A percentile compares a stretch with the other conserved stretches of the same genome.
phyloP scores from a whole-genome alignment of 495 filamentous ascomycete species.

The Penicillium manginii region DNA sequence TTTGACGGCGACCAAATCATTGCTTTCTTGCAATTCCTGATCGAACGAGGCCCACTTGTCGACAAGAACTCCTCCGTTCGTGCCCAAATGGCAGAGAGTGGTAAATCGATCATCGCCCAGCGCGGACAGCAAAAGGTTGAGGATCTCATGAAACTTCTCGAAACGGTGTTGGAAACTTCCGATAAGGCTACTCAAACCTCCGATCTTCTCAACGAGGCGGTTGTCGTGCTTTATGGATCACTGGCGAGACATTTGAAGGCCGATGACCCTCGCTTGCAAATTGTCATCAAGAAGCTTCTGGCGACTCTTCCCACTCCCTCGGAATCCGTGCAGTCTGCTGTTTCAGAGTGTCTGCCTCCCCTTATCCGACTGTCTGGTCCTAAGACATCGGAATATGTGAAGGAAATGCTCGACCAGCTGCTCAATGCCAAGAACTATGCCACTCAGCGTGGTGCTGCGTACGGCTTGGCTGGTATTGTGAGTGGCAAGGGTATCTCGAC shows the following conservation, averaged over 20 bases:
- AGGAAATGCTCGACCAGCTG: conserved; percentile 77
- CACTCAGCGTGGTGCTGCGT: conserved; percentile 87
- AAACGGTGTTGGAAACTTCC: conserved; percentile 77
- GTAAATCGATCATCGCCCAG: conserved; percentile 74
- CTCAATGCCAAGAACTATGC: conserved; percentile 87
- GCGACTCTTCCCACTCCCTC: conserved; percentile 92
- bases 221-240: conserved; percentile 95
- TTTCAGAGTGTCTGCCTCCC: conserved; percentile 90
- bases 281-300: conserved; percentile 81
- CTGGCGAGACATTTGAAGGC: conserved; percentile 83
- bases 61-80: conserved; percentile 79
- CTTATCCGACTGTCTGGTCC: conserved; percentile 79
- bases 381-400: conserved; percentile 76
- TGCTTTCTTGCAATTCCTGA: conserved; percentile 79
- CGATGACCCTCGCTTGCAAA: conserved; percentile 81
- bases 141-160: conserved; percentile 88
- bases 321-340: conserved; percentile 93
- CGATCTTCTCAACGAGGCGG: conserved; percentile 92
- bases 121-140: conserved; percentile 83
- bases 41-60: conserved; percentile 79
- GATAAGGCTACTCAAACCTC: conserved; percentile 76
- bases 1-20: conserved; percentile 73
- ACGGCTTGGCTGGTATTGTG: conserved; percentile 90
- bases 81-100: conserved; percentile 90
- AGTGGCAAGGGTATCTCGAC: conserved; percentile 82